Percentiles rank a stretch among this genome's conserved stretches.
These are phyloP conservation scores for Cladophialophora psammophila DNA, from an alignment of 2,329 filamentous ascomycete species.

Conservation along the genomic window DNA sequence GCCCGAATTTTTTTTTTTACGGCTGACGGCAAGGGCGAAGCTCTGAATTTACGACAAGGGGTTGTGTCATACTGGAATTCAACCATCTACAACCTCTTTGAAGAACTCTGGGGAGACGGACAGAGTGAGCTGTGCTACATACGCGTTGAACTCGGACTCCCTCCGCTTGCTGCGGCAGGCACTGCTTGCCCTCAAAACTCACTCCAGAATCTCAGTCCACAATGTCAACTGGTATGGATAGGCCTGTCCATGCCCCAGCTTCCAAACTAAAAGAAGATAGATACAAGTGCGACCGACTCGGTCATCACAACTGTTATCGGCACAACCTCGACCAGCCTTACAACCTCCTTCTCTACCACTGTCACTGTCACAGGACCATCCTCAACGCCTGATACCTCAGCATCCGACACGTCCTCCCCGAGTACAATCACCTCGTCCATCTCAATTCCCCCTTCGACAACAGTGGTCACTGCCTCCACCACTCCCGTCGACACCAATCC, in stretches of 20 bases:
- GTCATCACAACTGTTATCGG: constrained; percentile 40
- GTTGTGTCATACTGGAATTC: neutral
- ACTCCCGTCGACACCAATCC: constrained; percentile 30
- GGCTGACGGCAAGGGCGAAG: neutral
- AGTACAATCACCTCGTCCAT: constrained; percentile 40
- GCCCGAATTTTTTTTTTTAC: neutral
- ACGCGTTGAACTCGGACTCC: neutral
- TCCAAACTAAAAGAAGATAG: neutral
- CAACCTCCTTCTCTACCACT: constrained; percentile 35
- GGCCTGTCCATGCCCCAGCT: neutral
- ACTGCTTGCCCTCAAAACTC: constrained; percentile 1
- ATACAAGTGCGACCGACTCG: constrained; percentile 23
- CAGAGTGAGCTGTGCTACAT: neutral
- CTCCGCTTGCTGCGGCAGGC: constrained; percentile 21
- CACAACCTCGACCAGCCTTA: constrained; percentile 39
- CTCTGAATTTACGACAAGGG: neutral
- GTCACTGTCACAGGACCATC: constrained; percentile 27
- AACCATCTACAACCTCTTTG: neutral
- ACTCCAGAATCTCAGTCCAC: neutral
- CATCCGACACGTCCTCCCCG: constrained; percentile 39
- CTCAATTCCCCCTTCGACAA: constrained; percentile 35
- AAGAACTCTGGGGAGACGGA: neutral
- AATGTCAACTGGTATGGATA: constrained; percentile 23
- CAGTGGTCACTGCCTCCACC: constrained; percentile 35
- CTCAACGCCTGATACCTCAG: constrained; percentile 17